A percentile compares a stretch with the other conserved stretches of the same genome.
Evolutionary conservation across 1,139 yeast genomes (phyloP).

Genomic region (Schizosaccharomyces versatilis): DNA sequence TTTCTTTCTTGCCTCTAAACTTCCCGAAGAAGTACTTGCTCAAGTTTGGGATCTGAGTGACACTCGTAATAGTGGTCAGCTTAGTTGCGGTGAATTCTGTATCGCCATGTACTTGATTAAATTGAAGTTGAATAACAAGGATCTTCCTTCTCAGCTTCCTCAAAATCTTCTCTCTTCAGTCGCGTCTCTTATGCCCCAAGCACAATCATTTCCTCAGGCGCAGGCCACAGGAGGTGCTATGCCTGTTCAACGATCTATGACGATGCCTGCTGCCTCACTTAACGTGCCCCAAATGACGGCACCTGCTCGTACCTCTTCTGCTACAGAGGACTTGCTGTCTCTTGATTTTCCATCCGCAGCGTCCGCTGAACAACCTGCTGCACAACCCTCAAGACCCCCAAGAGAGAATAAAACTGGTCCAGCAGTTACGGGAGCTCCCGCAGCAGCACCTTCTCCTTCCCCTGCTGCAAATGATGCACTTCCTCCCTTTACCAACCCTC

Average conservation of each 20-base stretch:
- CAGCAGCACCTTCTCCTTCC: neutral
- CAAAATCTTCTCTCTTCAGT: slow-evolving; percentile 21
- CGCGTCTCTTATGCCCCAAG: neutral
- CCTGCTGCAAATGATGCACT: neutral
- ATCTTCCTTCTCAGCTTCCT: slow-evolving; percentile 34
- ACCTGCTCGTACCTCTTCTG: neutral
- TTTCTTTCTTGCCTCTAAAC: slow-evolving; percentile 68
- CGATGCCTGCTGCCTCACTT: no score
- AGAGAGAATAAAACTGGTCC: no score
- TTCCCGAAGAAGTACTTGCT: slow-evolving; percentile 69
- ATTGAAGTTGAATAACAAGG: slow-evolving; percentile 48
- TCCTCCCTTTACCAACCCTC: neutral
- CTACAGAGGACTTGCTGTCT: neutral
- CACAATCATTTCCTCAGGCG: neutral
- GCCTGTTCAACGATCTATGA: no score
- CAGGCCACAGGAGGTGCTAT: no score
- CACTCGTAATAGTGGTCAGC: slow-evolving; percentile 64
- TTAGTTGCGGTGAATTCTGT: slow-evolving; percentile 62
- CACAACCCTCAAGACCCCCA: no score
- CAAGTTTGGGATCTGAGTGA: slow-evolving; percentile 89
- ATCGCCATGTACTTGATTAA: slow-evolving; percentile 86
- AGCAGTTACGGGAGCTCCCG: neutral
- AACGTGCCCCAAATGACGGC: neutral
- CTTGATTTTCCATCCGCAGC: neutral
- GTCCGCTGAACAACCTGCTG: neutral